phyloP scores from a whole-genome alignment of 129 eudicot genomes.

The Centella asiatica region DNA sequence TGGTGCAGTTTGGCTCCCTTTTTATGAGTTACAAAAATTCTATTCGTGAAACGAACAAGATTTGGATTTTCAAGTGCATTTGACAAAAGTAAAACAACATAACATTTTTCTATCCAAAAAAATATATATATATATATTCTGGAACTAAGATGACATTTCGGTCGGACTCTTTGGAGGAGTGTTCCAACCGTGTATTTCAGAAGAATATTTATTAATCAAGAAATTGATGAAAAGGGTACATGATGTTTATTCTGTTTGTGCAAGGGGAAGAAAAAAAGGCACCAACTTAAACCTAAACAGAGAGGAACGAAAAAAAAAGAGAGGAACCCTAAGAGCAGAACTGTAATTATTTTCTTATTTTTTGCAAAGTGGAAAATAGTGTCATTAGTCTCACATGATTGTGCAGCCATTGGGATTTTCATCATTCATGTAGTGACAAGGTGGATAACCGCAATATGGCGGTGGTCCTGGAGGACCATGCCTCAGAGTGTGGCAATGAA shows the following conservation, averaged over 20 bases:
- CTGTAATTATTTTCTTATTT: not conserved
- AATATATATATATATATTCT: too few relatives aligned
- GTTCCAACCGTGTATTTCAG: not conserved
- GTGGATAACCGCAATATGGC: not conserved
- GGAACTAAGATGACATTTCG: too few relatives aligned
- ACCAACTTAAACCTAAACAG: not conserved
- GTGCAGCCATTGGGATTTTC: not conserved
- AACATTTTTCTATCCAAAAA: too few relatives aligned
- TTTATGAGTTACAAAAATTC: too few relatives aligned
- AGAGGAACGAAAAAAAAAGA: not conserved
- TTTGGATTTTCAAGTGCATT: too few relatives aligned
- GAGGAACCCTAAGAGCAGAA: not conserved
- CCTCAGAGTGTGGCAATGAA: slow-evolving; percentile 6
- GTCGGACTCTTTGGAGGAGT: not conserved
- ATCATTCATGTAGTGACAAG: not conserved
- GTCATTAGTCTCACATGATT: not conserved
- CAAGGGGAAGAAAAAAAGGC: not conserved
- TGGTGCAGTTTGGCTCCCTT: too few relatives aligned
- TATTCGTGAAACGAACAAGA: too few relatives aligned
- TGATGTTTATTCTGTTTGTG: not conserved
- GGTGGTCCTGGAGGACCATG: slow-evolving; percentile 6
- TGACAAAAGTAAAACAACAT: too few relatives aligned
- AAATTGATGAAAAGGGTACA: not conserved
- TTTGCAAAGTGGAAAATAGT: not conserved
- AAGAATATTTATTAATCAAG: not conserved